These are phyloP conservation scores for Ophiostoma piceae DNA, from an alignment of 2,329 filamentous ascomycete species.

Conservation along the genomic window DNA sequence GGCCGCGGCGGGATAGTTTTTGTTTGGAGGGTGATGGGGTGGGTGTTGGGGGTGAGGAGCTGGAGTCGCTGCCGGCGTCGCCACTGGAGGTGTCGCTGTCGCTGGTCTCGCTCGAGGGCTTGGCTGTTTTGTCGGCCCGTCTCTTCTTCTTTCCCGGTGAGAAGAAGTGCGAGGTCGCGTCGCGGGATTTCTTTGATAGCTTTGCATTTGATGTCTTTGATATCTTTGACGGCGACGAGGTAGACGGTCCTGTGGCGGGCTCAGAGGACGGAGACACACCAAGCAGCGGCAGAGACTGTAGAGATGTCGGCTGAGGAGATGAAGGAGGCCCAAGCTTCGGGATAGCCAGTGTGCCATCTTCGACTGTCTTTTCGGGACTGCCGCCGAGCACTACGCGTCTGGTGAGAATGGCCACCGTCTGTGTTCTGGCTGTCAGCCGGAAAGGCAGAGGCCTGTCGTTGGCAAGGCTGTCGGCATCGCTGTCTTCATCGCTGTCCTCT, in stretches of 20 bases:
- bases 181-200: background rate
- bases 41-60: background rate
- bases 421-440: background rate
- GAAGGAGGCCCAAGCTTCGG: background rate
- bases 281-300: background rate
- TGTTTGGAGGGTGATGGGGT: background rate
- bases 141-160: background rate
- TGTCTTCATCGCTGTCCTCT: background rate
- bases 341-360: background rate
- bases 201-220: too few species aligned
- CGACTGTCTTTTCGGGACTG: background rate
- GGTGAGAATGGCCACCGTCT: background rate
- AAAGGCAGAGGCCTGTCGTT: background rate
- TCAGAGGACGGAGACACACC: background rate
- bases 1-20: conserved; percentile 34
- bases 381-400: background rate
- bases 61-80: background rate
- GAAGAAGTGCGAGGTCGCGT: background rate
- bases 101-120: too few species aligned
- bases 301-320: background rate
- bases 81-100: too few species aligned
- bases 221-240: background rate
- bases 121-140: background rate
- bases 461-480: too few species aligned
- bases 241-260: background rate